Conservation (phyloP, 176 grass and related monocot genomes). For the bread wheat (Triticum aestivum) region DNA sequence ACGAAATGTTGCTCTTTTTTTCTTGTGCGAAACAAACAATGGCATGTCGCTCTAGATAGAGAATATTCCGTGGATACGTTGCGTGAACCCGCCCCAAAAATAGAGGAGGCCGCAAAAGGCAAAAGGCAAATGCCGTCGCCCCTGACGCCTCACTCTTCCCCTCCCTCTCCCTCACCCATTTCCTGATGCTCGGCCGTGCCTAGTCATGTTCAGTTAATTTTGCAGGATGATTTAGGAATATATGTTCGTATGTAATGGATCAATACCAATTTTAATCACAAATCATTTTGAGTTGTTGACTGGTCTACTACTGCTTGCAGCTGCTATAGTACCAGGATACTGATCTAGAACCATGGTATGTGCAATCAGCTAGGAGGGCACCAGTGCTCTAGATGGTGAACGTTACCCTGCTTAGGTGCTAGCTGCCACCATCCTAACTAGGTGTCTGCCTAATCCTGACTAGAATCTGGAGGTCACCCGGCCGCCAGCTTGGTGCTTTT, state of each 20-base stretch:
- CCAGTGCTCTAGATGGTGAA: background rate
- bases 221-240: background rate
- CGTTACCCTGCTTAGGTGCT: background rate
- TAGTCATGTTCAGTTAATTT: background rate
- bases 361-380: background rate
- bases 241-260: too few relatives aligned
- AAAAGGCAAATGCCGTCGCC: background rate
- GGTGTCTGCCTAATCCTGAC: background rate
- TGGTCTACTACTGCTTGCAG: background rate
- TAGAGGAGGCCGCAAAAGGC: background rate
- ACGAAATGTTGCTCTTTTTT: too few relatives aligned
- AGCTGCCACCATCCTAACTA: background rate
- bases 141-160: conserved; percentile 8
- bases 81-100: conserved; percentile 13
- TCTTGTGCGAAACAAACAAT: too few relatives aligned
- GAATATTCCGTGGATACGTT: background rate
- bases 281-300: background rate
- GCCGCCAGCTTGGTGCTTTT: background rate
- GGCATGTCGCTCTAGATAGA: too few relatives aligned
- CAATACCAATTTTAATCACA: background rate
- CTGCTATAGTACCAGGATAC: background rate
- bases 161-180: background rate
- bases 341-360: background rate
- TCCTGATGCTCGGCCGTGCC: background rate
- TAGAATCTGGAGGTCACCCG: background rate